Evolutionary conservation across 345 rosid genomes (phyloP), one percentile per base, ranked within the genome.

Genomic region (Murraya paniculata): DNA sequence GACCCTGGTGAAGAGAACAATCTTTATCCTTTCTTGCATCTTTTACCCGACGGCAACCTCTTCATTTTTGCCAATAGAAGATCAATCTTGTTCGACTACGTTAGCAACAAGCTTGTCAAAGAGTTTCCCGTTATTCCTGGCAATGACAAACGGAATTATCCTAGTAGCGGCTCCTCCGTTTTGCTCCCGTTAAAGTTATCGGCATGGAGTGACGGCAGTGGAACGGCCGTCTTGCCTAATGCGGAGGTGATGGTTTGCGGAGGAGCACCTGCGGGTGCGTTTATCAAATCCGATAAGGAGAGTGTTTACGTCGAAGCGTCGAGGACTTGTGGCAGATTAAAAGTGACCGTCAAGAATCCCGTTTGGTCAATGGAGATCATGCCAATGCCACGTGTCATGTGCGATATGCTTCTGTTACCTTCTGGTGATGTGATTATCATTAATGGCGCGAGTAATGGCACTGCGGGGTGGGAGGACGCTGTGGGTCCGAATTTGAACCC

Each of bases 231-330:
- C 13, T 38, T 59, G 21, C 75, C 83, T 0, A 71, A 82, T 28
- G 94, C 90, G 2, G 97, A 94, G 86, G 91, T 94, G 41, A 84
- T 94, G 87, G 82, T 92, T 0, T 94, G 98, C 72, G 97, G 96
- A 5, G 97, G 97, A 1, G 83, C 98, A 33, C 91, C 90, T 3
- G 76, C 88, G 0, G 93, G 93, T 7, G 84, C 94, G 0, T 90
- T 83, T 72, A 45, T 77, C 2, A 86, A 82, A 72, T 80, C 97
- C 38, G 81, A 84, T n/a, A 71, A 73, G 62, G 57, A 75, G 35
- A 77, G 76, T 62, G 77, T 90, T 75, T 85, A 72, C 79, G 81
- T 88, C 33, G 89, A 80, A 75, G 98, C 94, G 1, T 90, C 95
- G 21, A 82, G 83, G 66, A 86, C 90, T 18, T 92, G 97, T 72